Evolutionary conservation across 306 rosid genomes (phyloP), one percentile per base, ranked within the genome.

Genomic region (Dalbergia cultrata): DNA sequence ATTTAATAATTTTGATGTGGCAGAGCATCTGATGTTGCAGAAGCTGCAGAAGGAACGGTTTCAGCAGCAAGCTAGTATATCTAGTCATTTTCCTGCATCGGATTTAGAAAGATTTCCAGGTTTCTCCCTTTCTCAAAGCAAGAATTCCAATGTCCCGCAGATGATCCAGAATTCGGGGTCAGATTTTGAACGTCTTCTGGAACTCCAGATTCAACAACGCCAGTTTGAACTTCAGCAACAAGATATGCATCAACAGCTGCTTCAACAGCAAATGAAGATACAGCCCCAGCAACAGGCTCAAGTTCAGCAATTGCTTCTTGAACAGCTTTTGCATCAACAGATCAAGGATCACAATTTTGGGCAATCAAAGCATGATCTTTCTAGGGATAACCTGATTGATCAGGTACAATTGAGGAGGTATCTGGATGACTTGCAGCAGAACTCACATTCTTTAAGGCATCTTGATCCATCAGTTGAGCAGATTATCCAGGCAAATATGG

Each of bases 271-370:
- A 59, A 80, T 90, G 84, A 87, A 90, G 68, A 73, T 88, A 68
- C 91, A 85, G 83, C 90, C 87, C 18, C 89, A 83, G 75, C 92
- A 91, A 74, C 90, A 85, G 45, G 86, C 91, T 77, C 92, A 90
- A 68, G 86, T 83, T 26, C 88, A 86, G 47, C 91, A 89, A 44
- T 41, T 87, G 81, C 86, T 88, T 37, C 85, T 88, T 77, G 90
- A 88, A 71, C 92, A 90, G 75, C 76, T 89, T 61, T 82, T 89
- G 89, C 87, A 87, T 75, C 91, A 83, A 50, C 93, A 86, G 62
- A 84, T 87, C 33, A 61, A 88, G 37, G 91, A 89, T 80, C 87
- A 85, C 34, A 78, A 83, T 80, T 77, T 82, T 83, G 89, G 86
- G 67, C 93, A 82, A 56, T 78, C 87, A 61, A 89, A 87, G 34